Percentiles rank a stretch among this genome's conserved stretches.
phyloP scores from a whole-genome alignment of 179 eudicot genomes.

The Actinidia chinensis region DNA sequence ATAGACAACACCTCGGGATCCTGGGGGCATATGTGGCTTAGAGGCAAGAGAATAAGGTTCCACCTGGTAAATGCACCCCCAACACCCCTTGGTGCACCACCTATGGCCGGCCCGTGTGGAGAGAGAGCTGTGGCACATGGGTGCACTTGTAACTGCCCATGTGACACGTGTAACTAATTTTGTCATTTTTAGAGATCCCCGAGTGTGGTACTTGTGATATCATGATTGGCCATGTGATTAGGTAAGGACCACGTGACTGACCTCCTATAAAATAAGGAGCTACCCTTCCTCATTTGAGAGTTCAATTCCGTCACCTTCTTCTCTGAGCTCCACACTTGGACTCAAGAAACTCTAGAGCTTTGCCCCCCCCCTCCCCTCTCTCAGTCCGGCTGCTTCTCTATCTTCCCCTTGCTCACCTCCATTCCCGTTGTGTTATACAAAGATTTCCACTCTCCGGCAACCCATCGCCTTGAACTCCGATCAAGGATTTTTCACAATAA shows the following conservation, averaged over 20 bases:
- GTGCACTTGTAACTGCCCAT: neutral
- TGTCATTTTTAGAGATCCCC: neutral
- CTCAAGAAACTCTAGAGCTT: neutral
- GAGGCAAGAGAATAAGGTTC: neutral
- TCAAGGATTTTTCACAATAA: too few species aligned
- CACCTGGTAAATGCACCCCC: too few species aligned
- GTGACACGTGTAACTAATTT: neutral
- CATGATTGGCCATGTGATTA: neutral
- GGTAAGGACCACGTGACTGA: neutral
- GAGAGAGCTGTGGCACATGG: neutral
- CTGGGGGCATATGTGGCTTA: neutral
- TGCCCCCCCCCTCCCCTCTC: slow-evolving; percentile 1
- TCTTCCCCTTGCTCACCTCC: neutral
- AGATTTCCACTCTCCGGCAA: neutral
- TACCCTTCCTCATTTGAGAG: neutral
- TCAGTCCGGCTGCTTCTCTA: neutral
- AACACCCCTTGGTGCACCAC: neutral
- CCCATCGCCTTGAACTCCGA: too few species aligned
- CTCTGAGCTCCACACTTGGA: too few species aligned
- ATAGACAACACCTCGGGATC: neutral
- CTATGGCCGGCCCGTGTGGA: neutral
- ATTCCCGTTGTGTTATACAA: neutral
- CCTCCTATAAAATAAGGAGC: neutral
- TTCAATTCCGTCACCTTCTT: neutral
- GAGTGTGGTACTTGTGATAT: neutral